Evolutionary conservation across 345 rosid genomes (phyloP), one percentile per base, ranked within the genome.

Genomic region (Aurinia saxatilis): DNA sequence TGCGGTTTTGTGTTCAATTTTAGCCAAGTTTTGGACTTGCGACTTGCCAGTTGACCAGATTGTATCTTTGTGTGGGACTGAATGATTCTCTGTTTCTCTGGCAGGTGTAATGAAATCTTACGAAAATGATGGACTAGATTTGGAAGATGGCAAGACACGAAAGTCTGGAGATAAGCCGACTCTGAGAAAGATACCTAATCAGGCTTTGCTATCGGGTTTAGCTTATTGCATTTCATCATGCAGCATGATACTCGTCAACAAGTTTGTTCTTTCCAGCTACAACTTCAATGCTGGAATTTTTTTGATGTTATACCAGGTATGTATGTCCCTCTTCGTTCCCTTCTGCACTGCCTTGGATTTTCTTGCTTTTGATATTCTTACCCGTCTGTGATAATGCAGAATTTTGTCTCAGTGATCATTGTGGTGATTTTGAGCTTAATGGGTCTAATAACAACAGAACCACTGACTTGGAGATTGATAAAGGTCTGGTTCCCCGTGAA

Each of bases 401-500:
- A 90, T 72, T 73, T 93, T 23, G 82, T 93, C 66, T 90, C 97
- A 7, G 99, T 93, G 59, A 76, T 86, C 53, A 78, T 86, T 61
- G 99, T 93, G 46, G 79, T 82, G 60, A 34, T 37, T 9, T 72
- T 93, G 90, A 84, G 88, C 73, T 41, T 79, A 54, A 64, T 82
- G 35, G 95, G 96, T 59, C 50, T 90, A 29, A 77, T 93, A 75
- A 57, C 97, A 11, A 87, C 90, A 1, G 99, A 93, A 74, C 92
- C 99, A 11, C 77, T 93, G 49, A 90, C 92, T 6, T 81, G 80
- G 86, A 82, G 72, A 70, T 73, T 93, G 86, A 77, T 87, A 30
- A 93, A 83, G 76, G 92, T 85, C 73, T 93, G 99, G 99, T 69
- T 90, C 70, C 97, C 99, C 2, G 99, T 93, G 70, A 93, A 93